Evolutionary conservation across 2,329 filamentous ascomycete genomes (phyloP), one percentile per base, ranked within the genome.

Genomic region (Byssoonygena ceratinophila): DNA sequence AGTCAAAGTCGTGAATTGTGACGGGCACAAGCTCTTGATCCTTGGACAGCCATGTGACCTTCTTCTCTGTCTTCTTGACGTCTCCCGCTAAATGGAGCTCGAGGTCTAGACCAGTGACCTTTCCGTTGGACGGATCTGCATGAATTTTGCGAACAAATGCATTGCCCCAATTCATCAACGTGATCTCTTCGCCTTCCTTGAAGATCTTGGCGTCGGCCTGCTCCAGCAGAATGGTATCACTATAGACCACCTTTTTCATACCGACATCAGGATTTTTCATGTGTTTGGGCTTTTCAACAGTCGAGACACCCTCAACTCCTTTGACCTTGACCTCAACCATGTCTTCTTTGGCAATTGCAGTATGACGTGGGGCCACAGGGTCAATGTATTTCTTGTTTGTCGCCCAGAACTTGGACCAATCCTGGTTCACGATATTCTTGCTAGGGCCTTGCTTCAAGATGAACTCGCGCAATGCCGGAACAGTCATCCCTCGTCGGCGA

Each of bases 11-110:
- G 71, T 90, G 91, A 9, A 95, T 78, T 69, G 95, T 87, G 20
- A 92, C 83, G 6, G 83, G 82, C 12, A 94, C 76, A 0, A 95
- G 78, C 54, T 85, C 79, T 71, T 91, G 85, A 59, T 87, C 80
- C 0, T 78, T 79, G 1, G 87, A 84, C 45, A 97, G 74, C 91
- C 91, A 97, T 0, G 90, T 96, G 34, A 97, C 81, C 77, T 97
- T 97, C 81, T 96, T 96, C 64, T 88, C 83, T 0, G 91, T 97
- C 65, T 87, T 84, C 76, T 94, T 95, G 69, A 97, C 87, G 67
- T 97, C 91, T 52, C 91, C 90, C 62, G 85, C 81, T 46, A 96
- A 80, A 69, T 97, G 85, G n/a, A 96, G 80, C 71, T 95, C 87
- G 51, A 92, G 76, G 54, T 85, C 84, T 36, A 95, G 76, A 32